phyloP scores from a whole-genome alignment of 139 green algal genomes.

The Chlamydomonas sp. region DNA sequence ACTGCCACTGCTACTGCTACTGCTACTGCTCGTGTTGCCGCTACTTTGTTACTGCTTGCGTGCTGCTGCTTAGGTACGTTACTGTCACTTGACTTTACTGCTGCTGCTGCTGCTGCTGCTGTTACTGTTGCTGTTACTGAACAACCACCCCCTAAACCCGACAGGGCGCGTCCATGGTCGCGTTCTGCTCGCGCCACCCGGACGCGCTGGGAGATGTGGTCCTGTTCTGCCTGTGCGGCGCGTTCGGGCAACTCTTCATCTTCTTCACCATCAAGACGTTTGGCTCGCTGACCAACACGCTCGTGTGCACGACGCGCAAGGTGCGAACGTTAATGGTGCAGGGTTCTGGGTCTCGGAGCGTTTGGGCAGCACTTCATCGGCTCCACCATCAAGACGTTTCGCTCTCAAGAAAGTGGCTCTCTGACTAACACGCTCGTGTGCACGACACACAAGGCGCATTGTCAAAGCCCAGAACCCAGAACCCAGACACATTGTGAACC shows the following conservation, averaged over 20 bases:
- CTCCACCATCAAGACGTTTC: constrained; percentile 86
- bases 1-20: neutral
- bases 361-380: constrained; percentile 98
- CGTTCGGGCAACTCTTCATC: constrained; percentile 94
- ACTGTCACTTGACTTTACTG: too few relatives aligned
- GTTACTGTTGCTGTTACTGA: too few relatives aligned
- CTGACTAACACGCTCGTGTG: constrained; percentile 87
- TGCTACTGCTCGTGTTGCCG: too few relatives aligned
- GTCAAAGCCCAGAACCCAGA: too few relatives aligned
- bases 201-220: constrained; percentile 66
- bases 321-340: constrained; percentile 16
- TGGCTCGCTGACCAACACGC: constrained; percentile 80
- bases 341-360: constrained; percentile 47
- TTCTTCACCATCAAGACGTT: constrained; percentile 93
- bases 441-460: constrained; percentile 97
- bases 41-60: too few relatives aligned
- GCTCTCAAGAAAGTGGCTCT: too few relatives aligned
- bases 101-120: too few relatives aligned
- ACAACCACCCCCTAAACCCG: too few relatives aligned
- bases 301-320: constrained; percentile 97
- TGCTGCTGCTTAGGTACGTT: too few relatives aligned
- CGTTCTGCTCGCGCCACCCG: constrained; percentile 69
- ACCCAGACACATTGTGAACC: too few relatives aligned
- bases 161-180: constrained; percentile 47
- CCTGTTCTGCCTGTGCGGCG: constrained; percentile 89